phyloP scores from a whole-genome alignment of 1,284 basidiomycete genomes.

The Irpex lacteus region DNA sequence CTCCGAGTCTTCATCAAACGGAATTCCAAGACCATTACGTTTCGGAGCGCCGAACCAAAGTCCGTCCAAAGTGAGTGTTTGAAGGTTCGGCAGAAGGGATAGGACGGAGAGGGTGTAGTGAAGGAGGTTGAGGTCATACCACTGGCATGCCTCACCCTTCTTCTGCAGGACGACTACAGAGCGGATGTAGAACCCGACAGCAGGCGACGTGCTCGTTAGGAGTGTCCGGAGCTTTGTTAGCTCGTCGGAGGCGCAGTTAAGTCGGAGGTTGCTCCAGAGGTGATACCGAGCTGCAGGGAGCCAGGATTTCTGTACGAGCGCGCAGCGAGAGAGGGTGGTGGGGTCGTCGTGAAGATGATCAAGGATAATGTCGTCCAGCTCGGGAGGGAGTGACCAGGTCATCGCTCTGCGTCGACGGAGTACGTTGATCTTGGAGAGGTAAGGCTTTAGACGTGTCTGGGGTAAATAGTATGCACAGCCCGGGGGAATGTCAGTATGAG shows the following conservation, averaged over 20 bases:
- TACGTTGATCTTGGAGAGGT: background rate
- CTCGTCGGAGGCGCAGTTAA: conserved; percentile 3
- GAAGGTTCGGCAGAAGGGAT: conserved; percentile 3
- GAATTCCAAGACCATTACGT: background rate
- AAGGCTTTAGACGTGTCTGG: background rate
- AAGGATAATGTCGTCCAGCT: conserved; percentile 14
- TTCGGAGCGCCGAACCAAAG: conserved; percentile 14
- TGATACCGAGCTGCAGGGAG: conserved; percentile 11
- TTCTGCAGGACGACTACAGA: conserved; percentile 5
- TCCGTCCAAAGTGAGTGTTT: conserved; percentile 9
- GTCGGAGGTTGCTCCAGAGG: conserved; percentile 7
- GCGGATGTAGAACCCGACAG: conserved; percentile 10
- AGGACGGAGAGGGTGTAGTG: conserved; percentile 9
- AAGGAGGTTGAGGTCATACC: conserved; percentile 13
- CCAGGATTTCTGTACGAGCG: conserved; percentile 10
- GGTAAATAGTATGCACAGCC: background rate
- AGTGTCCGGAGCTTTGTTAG: conserved; percentile 2
- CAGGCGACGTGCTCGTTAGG: conserved; percentile 4
- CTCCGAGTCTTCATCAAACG: background rate
- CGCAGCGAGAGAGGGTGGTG: conserved; percentile 3
- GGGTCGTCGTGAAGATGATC: conserved; percentile 14
- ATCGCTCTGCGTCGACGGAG: background rate
- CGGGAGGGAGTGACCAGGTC: conserved; percentile 12
- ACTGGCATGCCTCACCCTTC: conserved; percentile 9
- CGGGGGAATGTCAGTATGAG: background rate